phyloP scores from a whole-genome alignment of 441 rosid genomes.

The Populus hybrid region DNA sequence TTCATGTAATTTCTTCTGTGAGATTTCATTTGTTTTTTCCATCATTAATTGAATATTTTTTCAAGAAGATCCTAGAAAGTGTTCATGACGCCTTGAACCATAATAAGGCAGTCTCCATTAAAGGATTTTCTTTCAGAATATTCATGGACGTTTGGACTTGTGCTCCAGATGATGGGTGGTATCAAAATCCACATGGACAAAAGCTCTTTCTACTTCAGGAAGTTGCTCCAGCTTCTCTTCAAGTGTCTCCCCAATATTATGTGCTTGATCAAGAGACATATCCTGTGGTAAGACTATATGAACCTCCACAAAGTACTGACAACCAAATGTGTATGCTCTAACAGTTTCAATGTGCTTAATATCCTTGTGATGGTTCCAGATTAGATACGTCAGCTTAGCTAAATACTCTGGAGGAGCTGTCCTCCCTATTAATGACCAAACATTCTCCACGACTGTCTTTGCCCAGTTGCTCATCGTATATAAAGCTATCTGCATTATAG shows the following conservation, averaged over 20 bases:
- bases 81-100: not conserved
- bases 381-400: not conserved
- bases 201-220: conserved; percentile 31
- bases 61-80: not conserved
- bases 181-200: conserved; percentile 32
- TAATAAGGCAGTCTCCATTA: not conserved
- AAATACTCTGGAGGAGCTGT: conserved; percentile 2
- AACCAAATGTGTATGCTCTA: conserved; percentile 28
- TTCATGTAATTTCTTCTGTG: not conserved
- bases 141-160: not conserved
- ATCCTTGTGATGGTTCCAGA: conserved; percentile 3
- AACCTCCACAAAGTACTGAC: conserved; percentile 14
- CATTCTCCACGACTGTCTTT: not conserved
- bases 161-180: conserved; percentile 19
- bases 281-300: conserved; percentile 26
- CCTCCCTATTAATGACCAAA: not conserved
- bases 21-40: not conserved
- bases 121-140: not conserved
- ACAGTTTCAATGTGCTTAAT: conserved; percentile 28
- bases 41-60: not conserved
- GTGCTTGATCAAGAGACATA: conserved; percentile 26
- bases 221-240: conserved; percentile 31
- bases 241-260: conserved; percentile 31
- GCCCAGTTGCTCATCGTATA: not conserved
- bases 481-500: not conserved